Evolutionary conservation across 805 yeast genomes (phyloP), one percentile per base, ranked within the genome.

Genomic region (Saturnispora dispora): DNA sequence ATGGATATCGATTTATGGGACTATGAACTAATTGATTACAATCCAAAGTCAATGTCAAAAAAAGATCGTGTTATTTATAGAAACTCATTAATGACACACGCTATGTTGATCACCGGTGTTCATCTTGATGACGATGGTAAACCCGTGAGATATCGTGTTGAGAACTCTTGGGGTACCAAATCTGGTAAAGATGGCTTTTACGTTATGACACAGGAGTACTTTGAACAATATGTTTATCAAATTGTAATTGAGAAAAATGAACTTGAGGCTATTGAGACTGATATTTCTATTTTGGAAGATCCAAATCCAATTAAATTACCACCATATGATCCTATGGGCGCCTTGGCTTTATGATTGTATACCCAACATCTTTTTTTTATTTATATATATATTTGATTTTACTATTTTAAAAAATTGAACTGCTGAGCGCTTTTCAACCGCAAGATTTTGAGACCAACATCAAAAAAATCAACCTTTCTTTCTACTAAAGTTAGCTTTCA

Each of bases 11-110:
- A 77, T 40, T 74, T 84, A 20, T 88, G 81, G 79, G 82, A 84
- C 60, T 85, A 80, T 67, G 70, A 77, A 55, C 66, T 81, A 51
- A 60, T 67, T 45, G 80, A 82, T 46, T 73, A 80, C 73, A 64
- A 72, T 49, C 68, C 76, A 60, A 71, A 76, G 48, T 72, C 77
- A 59, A 55, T 60, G 58, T 55, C 64, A 47, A 88, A 88, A 71
- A 80, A 80, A 20, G 83, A 88, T 47, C 73, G 95, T 56, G 81
- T 88, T 54, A 68, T 73, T 53, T 82, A 84, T 57, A 81, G 80
- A 52, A 81, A 87, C 56, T 82, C 89, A 23, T 70, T 80, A 56
- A 86, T 88, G 95, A 88, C 95, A 15, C 96, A 88, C 62, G 96
- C 96, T 36, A 88, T 88, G 96, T 75, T 82, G 22, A 78, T 88